Base-by-base conservation (phyloP, 768 basidiomycete species). In the Pleurotus giganteus region DNA sequence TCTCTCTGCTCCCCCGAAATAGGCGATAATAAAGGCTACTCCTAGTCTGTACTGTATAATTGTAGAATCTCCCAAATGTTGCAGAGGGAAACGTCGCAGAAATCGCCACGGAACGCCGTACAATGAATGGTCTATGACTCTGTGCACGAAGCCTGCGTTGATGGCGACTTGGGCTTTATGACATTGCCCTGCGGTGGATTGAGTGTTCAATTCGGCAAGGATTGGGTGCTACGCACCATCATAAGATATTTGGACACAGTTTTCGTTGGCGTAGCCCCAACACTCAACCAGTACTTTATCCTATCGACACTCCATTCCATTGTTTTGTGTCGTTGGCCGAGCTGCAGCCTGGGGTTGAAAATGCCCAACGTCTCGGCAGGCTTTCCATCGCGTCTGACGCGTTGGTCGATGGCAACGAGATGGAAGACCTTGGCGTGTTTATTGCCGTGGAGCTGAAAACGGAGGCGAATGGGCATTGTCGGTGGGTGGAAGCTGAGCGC, bases 241-340 rank as follows among this genome's bases (percentile, higher is more conserved):
- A 89, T 85, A 64, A 98, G 70, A 60, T 98, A 64, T 62, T 79
- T 85, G 36, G 87, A 82, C 4, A 90, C 91, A 4, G 87, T 77
- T 64, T 86, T 85, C 42, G 84, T 88, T 1, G 96, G 96, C 57
- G 81, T 69, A 29, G 96, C 96, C 0, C 94, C 95, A 15, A 88
- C 83, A 29, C 79, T 79, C 34, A 98, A 69, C 96, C 96, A 98
- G 65, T 91, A 93, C 56, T 80, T 79, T 67, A 98, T 91, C 66
- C 96, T 83, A 62, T 91, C 86, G 23, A 88, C 86, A 69, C 93
- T 94, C 94, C 95, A 98, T 61, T 87, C 81, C 54, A 98, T 76
- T 29, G 81, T 84, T 71, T 94, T 96, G 60, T 82, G 77, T 21
- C 73, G 69, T 56, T 76, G 68, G 32, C 76, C 79, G 15, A 66